Base-by-base conservation (phyloP, 257 asterid genomes). In the Nicotiana obtusifolia region DNA sequence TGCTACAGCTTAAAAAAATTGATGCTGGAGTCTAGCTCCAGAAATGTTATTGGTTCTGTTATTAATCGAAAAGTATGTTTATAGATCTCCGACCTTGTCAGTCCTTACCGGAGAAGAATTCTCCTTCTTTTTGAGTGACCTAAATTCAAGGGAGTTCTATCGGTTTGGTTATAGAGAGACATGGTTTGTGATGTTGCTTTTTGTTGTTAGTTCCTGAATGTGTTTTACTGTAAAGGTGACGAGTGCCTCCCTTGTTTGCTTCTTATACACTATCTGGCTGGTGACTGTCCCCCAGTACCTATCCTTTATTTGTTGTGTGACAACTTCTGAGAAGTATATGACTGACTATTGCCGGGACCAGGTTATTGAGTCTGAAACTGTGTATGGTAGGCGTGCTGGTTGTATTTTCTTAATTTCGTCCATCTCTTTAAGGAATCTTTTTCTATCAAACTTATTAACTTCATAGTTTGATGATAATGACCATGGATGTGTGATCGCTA, bases 221-320 rank as follows among this genome's bases (percentile, higher is more conserved):
- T 41, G 22, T 83, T 79, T 80, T 59, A 67, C 31, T 61, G 44
- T 77, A 69, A 69, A 78, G 73, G 57, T 30, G 26, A 41, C 57
- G 13, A 81, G 37, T 47, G 83, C 77, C 68, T 77, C 85, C 85
- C 44, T 68, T 67, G 76, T 80, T 79, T 68, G 28, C 53, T 78
- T 69, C 56, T 26, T 57, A 26, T 57, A 53, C 56, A 65, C 81
- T 26, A 56, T 83, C 64, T 77, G 41, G 30, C 79, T 73, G 79
- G 79, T 73, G n/a, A 16, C 17, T 80, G 77, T 24, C 61, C 41
- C 77, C 61, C 22, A 24, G 24, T 15, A 31, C 61, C 22, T 24
- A 22, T 44, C 78, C 60, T 14, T 44, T 22, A 44, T 71, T 71
- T 71, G 60, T 22, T 71, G 20, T 11, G 20, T 44, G 78, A 71